Base-by-base conservation (phyloP, 306 rosid species). In the Prunus salicina region DNA sequence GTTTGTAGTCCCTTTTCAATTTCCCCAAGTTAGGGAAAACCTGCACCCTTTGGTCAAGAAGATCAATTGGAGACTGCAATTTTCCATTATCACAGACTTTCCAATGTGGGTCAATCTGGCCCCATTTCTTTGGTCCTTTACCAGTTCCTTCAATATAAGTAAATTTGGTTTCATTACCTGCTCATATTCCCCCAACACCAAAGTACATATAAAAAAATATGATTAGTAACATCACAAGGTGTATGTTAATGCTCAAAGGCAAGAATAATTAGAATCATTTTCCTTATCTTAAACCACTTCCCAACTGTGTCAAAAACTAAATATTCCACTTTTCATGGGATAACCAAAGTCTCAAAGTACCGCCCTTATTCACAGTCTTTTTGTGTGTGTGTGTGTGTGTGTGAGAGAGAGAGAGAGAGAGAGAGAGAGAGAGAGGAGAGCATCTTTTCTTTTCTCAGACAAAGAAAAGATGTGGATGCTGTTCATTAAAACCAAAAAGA, bases 51-150 rank as follows among this genome's bases (percentile, higher is more conserved):
- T 74, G 18, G 30, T 81, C 64, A 15, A n/a, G 68, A 68, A 93
- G 64, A 81, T 93, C 93, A 74, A 93, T 91, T 4, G 98, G 98
- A 83, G 97, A 93, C 72, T 93, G 98, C 65, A 32, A 41, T 79
- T 86, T 86, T 34, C 97, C 98, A 28, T 49, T 69, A 10, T 73
- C 85, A 82, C 97, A 93, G 41, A 34, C 45, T 82, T 86, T 73
- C 98, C 98, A 91, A 45, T 84, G 56, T 47, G 93, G 86, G 52
- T 91, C 73, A 11, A 93, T n/a, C 4, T 55, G 3, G 10, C 91
- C 86, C 98, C 98, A 93, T 46, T 76, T 69, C 73, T 83, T 80
- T 82, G 93, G 98, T 70, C 97, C 97, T 51, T 77, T 86, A 8
- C 81, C 83, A 79, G 18, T 73, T 80, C 89, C 90, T 72, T 84